A percentile compares a stretch with the other conserved stretches of the same genome.
Evolutionary conservation across 352 stramenopile species (phyloP).

Genomic region (Pythium aristosporum): DNA sequence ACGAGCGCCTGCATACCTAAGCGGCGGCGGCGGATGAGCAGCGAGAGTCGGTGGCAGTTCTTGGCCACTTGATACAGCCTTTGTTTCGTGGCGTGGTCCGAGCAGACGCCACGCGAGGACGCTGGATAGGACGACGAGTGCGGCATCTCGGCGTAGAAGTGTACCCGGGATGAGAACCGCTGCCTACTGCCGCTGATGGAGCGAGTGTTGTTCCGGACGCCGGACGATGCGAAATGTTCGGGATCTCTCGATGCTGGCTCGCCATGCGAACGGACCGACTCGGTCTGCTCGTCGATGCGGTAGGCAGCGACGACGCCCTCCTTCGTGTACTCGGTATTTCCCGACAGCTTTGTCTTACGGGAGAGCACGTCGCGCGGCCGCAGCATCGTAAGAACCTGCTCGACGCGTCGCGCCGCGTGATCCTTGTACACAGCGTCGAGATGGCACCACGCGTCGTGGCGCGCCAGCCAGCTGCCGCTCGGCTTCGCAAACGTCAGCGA

Average conservation of each 20-base stretch:
- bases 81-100: neutral
- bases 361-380: constrained; percentile 4
- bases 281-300: constrained; percentile 2
- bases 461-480: neutral
- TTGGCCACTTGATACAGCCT: constrained; percentile 10
- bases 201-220: neutral
- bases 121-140: neutral
- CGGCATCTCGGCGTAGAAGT: constrained; percentile 19
- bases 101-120: neutral
- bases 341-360: neutral
- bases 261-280: neutral
- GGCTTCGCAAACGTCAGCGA: constrained; percentile 13
- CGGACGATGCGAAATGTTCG: no score
- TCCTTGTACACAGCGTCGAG: constrained; percentile 8
- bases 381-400: constrained; percentile 14
- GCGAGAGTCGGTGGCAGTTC: constrained; percentile 31
- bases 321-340: constrained; percentile 10
- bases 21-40: constrained; percentile 50
- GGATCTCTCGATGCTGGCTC: neutral
- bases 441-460: constrained; percentile 19
- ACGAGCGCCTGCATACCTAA: constrained; percentile 56
- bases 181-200: neutral
- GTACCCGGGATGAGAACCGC: constrained; percentile 1
- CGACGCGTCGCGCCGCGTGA: neutral
- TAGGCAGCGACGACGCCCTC: constrained; percentile 1